Percentiles rank a stretch among this genome's conserved stretches.
Conservation (phyloP, 139 green algal genomes). For the Picochlorum costavermella region DNA sequence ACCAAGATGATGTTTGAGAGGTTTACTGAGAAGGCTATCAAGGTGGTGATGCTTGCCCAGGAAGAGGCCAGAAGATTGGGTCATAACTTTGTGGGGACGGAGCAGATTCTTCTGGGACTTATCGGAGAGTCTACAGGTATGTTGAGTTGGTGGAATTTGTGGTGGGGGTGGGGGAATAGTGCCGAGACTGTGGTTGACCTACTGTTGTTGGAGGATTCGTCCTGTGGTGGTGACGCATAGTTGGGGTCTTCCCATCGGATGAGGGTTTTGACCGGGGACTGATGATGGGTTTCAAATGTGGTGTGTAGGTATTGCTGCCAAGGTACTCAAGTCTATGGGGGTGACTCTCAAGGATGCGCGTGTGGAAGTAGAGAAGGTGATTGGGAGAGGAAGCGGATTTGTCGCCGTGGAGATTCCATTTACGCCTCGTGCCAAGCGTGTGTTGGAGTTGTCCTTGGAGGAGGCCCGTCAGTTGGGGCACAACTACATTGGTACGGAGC, state of each 20-base stretch:
- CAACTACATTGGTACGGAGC: conserved; percentile 99
- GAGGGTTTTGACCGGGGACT: background rate
- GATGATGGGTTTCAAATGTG: background rate
- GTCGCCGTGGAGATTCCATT: conserved; percentile 99
- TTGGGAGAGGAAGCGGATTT: conserved; percentile 92
- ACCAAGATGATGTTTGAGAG: conserved; percentile 87
- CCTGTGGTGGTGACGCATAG: background rate
- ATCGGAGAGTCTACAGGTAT: conserved; percentile 92
- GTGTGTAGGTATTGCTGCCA: conserved; percentile 85
- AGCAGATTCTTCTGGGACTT: conserved; percentile 97
- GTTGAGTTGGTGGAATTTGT: background rate
- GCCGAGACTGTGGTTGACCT: no score
- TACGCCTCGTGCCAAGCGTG: conserved; percentile 95
- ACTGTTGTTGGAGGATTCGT: no score
- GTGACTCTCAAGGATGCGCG: conserved; percentile 98
- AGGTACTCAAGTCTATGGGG: conserved; percentile 98
- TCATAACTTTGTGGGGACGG: conserved; percentile 99
- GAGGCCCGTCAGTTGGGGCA: conserved; percentile 96
- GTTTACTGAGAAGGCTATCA: conserved; percentile 93
- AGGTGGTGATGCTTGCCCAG: conserved; percentile 98
- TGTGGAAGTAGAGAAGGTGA: conserved; percentile 98
- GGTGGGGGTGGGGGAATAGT: background rate
- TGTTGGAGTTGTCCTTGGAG: conserved; percentile 97
- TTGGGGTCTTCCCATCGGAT: background rate
- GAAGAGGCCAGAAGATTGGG: conserved; percentile 89